A percentile compares a stretch with the other conserved stretches of the same genome.
Evolutionary conservation across 768 basidiomycete species (phyloP).

Genomic region (Peribolospora kevripleyi): DNA sequence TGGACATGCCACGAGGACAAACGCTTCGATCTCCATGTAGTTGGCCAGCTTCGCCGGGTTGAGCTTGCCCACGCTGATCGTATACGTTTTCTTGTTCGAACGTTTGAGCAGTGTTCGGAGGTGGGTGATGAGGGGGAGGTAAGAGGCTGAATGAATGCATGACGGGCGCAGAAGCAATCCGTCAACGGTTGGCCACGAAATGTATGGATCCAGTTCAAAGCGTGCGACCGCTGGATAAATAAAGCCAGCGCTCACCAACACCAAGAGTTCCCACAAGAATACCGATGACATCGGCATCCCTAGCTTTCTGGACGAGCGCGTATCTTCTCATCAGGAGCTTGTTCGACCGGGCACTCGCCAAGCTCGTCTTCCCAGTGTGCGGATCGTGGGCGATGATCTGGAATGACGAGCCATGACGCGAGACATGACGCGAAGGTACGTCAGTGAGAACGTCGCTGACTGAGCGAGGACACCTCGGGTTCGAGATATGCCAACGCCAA

Average conservation of each 20-base stretch:
- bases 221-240: no score
- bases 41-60: conserved; percentile 88
- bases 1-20: conserved; percentile 77
- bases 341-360: conserved; percentile 50
- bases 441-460: no score
- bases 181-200: not conserved
- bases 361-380: conserved; percentile 21
- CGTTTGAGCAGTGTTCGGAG: conserved; percentile 44
- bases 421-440: not conserved
- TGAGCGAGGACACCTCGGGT: not conserved
- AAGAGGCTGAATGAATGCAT: conserved; percentile 33
- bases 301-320: conserved; percentile 57
- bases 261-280: conserved; percentile 87
- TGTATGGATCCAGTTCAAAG: not conserved
- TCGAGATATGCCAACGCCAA: not conserved
- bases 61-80: conserved; percentile 79
- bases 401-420: not conserved
- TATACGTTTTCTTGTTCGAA: conserved; percentile 71
- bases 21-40: conserved; percentile 88
- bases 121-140: conserved; percentile 59
- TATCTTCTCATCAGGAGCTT: conserved; percentile 73
- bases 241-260: conserved; percentile 32
- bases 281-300: conserved; percentile 80
- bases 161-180: not conserved
- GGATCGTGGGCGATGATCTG: conserved; percentile 66